These are phyloP conservation scores for Penicillium palitans DNA, from an alignment of 2,329 filamentous ascomycete genomes.

Conservation along the genomic window DNA sequence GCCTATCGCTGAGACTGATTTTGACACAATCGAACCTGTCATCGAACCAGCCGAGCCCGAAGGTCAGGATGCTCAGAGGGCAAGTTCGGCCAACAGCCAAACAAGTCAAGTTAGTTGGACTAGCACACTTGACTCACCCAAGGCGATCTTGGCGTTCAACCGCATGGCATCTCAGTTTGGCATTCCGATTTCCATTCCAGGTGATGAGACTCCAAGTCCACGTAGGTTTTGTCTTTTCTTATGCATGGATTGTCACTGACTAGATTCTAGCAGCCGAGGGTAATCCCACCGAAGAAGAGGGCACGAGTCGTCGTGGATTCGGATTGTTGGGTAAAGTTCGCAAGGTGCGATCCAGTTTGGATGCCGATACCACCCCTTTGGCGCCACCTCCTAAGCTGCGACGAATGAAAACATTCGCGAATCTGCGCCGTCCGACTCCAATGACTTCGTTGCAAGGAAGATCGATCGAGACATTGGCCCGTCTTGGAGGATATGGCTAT, in stretches of 20 bases:
- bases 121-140: slow-evolving; percentile 26
- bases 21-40: not conserved
- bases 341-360: slow-evolving; percentile 37
- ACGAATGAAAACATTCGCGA: slow-evolving; percentile 43
- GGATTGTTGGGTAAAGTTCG: slow-evolving; percentile 34
- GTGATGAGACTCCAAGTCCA: slow-evolving; percentile 5
- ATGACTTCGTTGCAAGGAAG: slow-evolving; percentile 40
- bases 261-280: not conserved
- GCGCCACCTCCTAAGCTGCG: slow-evolving; percentile 30
- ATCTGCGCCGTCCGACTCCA: slow-evolving; percentile 28
- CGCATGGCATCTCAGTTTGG: slow-evolving; percentile 26
- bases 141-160: slow-evolving; percentile 35
- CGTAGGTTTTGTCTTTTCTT: slow-evolving; percentile 7
- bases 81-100: not conserved
- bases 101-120: not conserved
- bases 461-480: slow-evolving; percentile 43
- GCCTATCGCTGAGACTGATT: slow-evolving; percentile 5
- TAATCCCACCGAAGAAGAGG: slow-evolving; percentile 2
- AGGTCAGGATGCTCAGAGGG: not conserved
- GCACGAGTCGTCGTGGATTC: slow-evolving; percentile 18
- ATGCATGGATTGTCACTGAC: not conserved
- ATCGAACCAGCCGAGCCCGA: not conserved
- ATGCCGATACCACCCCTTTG: slow-evolving; percentile 22
- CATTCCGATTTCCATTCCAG: slow-evolving; percentile 22
- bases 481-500: slow-evolving; percentile 45